A percentile compares a stretch with the other conserved stretches of the same genome.
Conservation (phyloP, 169 alveolate genomes). For the Plasmodium relictum region DNA sequence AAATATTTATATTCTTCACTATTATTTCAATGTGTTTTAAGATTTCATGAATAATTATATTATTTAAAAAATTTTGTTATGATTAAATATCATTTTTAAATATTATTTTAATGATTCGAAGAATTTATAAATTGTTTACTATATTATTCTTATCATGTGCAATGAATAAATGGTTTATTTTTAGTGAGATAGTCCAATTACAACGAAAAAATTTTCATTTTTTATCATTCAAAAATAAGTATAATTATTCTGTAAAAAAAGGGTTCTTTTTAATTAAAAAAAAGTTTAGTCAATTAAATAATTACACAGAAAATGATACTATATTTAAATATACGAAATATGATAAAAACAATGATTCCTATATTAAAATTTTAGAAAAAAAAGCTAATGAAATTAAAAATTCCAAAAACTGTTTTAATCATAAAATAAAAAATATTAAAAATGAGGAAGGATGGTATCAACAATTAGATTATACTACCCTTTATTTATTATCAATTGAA, state of each 20-base stretch:
- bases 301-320: neutral
- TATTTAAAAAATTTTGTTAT: no score
- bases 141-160: conserved; percentile 20
- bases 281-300: conserved; percentile 14
- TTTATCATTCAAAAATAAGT: conserved; percentile 4
- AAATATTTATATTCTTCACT: no score
- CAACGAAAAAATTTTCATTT: conserved; percentile 26
- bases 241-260: neutral
- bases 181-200: conserved; percentile 15
- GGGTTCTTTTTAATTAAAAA: conserved; percentile 18
- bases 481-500: conserved; percentile 51
- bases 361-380: conserved; percentile 43
- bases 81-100: no score
- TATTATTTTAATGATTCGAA: conserved; percentile 39
- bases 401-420: conserved; percentile 59
- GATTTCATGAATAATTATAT: no score
- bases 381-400: conserved; percentile 63
- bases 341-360: conserved; percentile 19
- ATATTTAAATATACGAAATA: conserved; percentile 46
- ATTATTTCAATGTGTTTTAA: no score
- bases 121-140: conserved; percentile 13
- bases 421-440: conserved; percentile 19
- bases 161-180: conserved; percentile 48
- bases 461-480: conserved; percentile 58
- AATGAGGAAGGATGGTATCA: conserved; percentile 18